phyloP scores from a whole-genome alignment of 108 stramenopile species.

The Skeletonema tropicum region DNA sequence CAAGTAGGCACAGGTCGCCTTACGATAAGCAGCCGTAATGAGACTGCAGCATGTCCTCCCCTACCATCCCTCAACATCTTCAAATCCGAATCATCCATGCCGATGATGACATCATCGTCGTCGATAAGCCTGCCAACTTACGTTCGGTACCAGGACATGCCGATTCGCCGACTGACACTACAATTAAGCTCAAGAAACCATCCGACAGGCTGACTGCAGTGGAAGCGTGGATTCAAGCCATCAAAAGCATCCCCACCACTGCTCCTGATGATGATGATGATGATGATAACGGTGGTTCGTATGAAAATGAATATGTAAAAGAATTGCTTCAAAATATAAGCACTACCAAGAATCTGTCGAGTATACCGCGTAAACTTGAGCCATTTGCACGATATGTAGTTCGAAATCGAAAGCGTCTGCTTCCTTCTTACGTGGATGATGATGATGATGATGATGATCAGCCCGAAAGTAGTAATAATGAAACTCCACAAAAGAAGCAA shows the following conservation, averaged over 20 bases:
- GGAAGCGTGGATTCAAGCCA: conserved; percentile 70
- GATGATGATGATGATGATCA: not conserved
- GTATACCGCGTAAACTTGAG: conserved; percentile 62
- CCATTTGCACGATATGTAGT: conserved; percentile 55
- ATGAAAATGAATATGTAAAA: not conserved
- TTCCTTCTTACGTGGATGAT: conserved; percentile 31
- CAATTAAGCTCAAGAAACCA: not conserved
- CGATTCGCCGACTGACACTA: conserved; percentile 20
- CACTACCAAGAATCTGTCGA: conserved; percentile 33
- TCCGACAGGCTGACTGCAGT: conserved; percentile 53
- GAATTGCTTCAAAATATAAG: conserved; percentile 37
- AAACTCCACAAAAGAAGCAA: conserved; percentile 22
- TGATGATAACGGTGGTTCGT: not conserved
- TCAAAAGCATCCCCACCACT: conserved; percentile 34
- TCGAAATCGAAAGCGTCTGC: conserved; percentile 54
- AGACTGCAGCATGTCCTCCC: no score
- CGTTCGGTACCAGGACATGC: conserved; percentile 80
- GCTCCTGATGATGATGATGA: not conserved
- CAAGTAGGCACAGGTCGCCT: no score
- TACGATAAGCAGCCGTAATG: no score
- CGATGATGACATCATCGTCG: conserved; percentile 69
- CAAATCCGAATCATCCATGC: conserved; percentile 57
- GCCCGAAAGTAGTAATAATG: not conserved
- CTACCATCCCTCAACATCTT: not conserved
- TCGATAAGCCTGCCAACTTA: conserved; percentile 75